These are phyloP conservation scores for Chenopodium album DNA, from an alignment of 148 eudicot genomes.

Conservation along the genomic window DNA sequence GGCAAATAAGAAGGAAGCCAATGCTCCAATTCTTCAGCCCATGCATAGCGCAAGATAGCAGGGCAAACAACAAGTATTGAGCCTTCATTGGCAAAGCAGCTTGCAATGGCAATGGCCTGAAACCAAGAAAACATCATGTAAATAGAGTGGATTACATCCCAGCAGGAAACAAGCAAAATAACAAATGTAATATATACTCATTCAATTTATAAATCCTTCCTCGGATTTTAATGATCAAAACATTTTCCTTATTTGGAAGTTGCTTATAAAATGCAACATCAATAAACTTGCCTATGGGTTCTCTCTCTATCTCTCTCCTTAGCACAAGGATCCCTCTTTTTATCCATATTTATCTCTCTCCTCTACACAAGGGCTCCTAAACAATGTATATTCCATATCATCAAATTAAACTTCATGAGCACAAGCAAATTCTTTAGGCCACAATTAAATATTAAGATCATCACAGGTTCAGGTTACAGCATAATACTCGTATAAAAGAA, in stretches of 20 bases:
- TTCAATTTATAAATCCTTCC: no score
- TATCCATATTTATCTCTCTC: no score
- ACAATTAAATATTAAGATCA: not conserved
- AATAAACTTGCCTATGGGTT: no score
- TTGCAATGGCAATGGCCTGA: slow-evolving; percentile 92
- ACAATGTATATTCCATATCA: no score
- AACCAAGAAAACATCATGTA: slow-evolving; percentile 13
- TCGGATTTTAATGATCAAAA: no score
- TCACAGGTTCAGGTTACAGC: not conserved
- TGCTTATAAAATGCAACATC: no score
- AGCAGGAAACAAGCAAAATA: not conserved
- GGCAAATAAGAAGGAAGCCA: slow-evolving; percentile 96
- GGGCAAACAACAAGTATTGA: slow-evolving; percentile 91
- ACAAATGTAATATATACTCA: no score
- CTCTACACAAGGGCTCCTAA: no score
- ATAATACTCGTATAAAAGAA: not conserved
- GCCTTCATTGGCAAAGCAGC: slow-evolving; percentile 78
- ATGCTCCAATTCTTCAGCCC: slow-evolving; percentile 98
- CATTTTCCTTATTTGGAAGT: no score
- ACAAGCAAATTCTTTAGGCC: slow-evolving; percentile 4
- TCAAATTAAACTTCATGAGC: not conserved
- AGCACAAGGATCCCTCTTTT: no score
- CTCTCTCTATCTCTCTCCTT: no score
- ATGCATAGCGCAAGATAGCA: slow-evolving; percentile 86
- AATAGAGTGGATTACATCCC: not conserved